Evolutionary conservation across 2,329 filamentous ascomycete genomes (phyloP).

Genomic region (Calonectria honghensis): DNA sequence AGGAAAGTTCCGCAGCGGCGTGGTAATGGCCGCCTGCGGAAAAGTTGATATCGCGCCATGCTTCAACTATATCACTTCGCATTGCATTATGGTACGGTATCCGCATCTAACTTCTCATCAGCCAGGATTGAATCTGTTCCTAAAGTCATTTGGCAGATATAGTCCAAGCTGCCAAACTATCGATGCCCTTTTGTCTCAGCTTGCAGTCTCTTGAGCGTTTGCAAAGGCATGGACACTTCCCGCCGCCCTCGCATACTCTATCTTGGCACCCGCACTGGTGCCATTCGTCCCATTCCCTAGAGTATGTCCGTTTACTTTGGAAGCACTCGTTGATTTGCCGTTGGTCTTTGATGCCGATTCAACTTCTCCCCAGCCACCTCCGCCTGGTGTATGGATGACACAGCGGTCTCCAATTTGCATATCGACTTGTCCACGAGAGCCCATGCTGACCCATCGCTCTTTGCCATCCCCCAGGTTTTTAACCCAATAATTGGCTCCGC

Average conservation of each 20-base stretch:
- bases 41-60: too few relatives aligned
- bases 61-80: too few relatives aligned
- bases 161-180: too few relatives aligned
- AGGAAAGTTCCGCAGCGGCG: too few relatives aligned
- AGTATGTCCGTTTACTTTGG: background rate
- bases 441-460: constrained; percentile 36
- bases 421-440: constrained; percentile 34
- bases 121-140: too few relatives aligned
- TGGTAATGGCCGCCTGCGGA: too few relatives aligned
- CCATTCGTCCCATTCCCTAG: background rate
- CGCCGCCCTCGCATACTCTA: constrained; percentile 15
- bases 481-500: constrained; percentile 56
- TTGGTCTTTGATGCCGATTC: background rate
- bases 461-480: constrained; percentile 32
- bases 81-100: too few relatives aligned
- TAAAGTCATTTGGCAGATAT: too few relatives aligned
- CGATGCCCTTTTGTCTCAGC: background rate
- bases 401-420: constrained; percentile 38
- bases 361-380: constrained; percentile 33
- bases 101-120: too few relatives aligned
- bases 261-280: background rate
- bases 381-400: constrained; percentile 36
- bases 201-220: constrained; percentile 26
- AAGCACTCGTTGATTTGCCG: background rate
- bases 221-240: constrained; percentile 24